Base-by-base conservation (phyloP, 495 filamentous ascomycete species). In the Neurospora sp. region DNA sequence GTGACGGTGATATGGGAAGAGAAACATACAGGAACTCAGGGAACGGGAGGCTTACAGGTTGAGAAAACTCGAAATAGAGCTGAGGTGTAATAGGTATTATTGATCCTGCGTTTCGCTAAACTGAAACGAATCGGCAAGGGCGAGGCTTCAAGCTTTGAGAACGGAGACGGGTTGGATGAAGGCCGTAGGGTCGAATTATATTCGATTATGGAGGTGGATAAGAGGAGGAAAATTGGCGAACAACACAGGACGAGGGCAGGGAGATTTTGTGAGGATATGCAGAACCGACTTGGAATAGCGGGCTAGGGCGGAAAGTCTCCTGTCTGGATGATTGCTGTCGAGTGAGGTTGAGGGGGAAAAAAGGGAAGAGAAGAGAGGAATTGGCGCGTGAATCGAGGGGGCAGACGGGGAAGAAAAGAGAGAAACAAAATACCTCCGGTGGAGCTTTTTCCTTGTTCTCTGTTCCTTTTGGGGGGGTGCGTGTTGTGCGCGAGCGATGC, bases 311-410 rank as follows among this genome's bases (percentile, higher is more conserved):
- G 73, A 62, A 70, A 70, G 76, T 78, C 75, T 77, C 76, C 74
- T 78, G 74, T 77, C 72, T 74, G 74, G 54, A 42, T 72, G 38
- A 71, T 39, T 46, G 66, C 73, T 71, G 79, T 80, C 80, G 74
- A 78, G 81, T 76, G 78, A 79, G 78, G 80, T 81, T 80, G 80
- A 60, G 73, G 77, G 75, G 70, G 69, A 74, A 73, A 74, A 71
- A 66, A 73, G 75, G 70, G 73, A 73, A 73, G 75, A 72, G 54
- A 72, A 12, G 41, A 71, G 40, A 70, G 40, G 72, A 37, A 40
- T 27, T 18, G 38, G 41, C 38, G 46, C 39, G 73, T 70, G 62
- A 72, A 62, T 44, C 31, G 38, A 49, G 39, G 42, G 27, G 23
- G 42, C 49, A 54, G 71, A 37, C 44, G 71, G 71, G 71, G 54